phyloP scores from a whole-genome alignment of 257 asterid species.

The Haberlea rhodopensis region DNA sequence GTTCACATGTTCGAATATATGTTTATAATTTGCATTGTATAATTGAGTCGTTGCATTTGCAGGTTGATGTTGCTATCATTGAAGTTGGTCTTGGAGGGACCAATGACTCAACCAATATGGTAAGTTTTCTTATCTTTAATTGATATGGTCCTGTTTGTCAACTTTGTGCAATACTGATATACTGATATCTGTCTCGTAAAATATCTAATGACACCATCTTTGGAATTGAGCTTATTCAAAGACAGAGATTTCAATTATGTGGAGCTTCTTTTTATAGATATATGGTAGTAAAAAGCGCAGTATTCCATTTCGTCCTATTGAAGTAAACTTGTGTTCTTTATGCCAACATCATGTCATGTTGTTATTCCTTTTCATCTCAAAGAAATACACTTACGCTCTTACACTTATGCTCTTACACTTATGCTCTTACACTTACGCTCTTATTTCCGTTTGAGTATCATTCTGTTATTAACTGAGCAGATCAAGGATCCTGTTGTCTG shows the following conservation, averaged over 20 bases:
- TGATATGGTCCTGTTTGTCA: constrained; percentile 17
- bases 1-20: neutral
- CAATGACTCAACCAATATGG: constrained; percentile 91
- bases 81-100: constrained; percentile 98
- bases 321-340: neutral
- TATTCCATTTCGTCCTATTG: neutral
- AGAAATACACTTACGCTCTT: too few species aligned
- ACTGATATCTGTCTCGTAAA: neutral
- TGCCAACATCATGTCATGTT: neutral
- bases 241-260: neutral
- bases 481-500: constrained; percentile 81
- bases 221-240: neutral
- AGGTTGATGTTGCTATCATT: constrained; percentile 92
- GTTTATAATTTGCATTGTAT: neutral
- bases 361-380: neutral
- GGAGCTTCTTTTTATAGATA: neutral
- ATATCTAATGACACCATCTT: neutral
- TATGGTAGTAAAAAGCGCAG: neutral
- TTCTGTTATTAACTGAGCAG: constrained; percentile 37
- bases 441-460: constrained; percentile 16
- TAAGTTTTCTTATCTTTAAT: constrained; percentile 29
- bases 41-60: constrained; percentile 26
- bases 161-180: constrained; percentile 4
- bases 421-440: constrained; percentile 13
- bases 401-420: too few species aligned